phyloP scores from a whole-genome alignment of 169 alveolate genomes.

The Pseudocohnilembus persalinus region DNA sequence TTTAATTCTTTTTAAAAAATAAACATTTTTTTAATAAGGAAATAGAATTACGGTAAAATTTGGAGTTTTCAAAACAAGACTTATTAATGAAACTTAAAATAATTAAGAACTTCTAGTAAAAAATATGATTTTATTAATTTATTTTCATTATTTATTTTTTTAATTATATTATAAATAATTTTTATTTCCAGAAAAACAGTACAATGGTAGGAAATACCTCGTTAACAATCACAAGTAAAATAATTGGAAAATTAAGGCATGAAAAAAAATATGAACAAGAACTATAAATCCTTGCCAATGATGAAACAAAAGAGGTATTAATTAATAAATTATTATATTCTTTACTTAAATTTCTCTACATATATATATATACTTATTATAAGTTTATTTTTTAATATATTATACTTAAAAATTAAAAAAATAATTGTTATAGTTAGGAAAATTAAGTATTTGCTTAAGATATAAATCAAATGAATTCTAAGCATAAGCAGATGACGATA shows the following conservation, averaged over 20 bases:
- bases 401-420: too few species aligned
- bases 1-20: not conserved
- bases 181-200: constrained; percentile 10
- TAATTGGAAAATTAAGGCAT: constrained; percentile 26
- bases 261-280: constrained; percentile 33
- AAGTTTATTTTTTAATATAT: too few species aligned
- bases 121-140: not conserved
- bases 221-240: constrained; percentile 31
- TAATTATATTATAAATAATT: not conserved
- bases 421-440: constrained; percentile 32
- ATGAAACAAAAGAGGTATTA: not conserved
- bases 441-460: constrained; percentile 22
- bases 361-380: too few species aligned
- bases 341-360: too few species aligned
- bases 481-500: constrained; percentile 42
- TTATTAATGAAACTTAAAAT: constrained; percentile 29
- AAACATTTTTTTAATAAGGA: not conserved
- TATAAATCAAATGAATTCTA: constrained; percentile 35
- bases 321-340: too few species aligned
- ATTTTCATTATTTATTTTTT: too few species aligned
- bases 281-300: not conserved
- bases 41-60: constrained; percentile 43
- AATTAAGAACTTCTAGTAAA: constrained; percentile 23
- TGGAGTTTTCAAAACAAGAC: constrained; percentile 37
- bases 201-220: constrained; percentile 24